Evolutionary conservation across 73 alveolate species (phyloP).

Genomic region (Breviolum minutum): DNA sequence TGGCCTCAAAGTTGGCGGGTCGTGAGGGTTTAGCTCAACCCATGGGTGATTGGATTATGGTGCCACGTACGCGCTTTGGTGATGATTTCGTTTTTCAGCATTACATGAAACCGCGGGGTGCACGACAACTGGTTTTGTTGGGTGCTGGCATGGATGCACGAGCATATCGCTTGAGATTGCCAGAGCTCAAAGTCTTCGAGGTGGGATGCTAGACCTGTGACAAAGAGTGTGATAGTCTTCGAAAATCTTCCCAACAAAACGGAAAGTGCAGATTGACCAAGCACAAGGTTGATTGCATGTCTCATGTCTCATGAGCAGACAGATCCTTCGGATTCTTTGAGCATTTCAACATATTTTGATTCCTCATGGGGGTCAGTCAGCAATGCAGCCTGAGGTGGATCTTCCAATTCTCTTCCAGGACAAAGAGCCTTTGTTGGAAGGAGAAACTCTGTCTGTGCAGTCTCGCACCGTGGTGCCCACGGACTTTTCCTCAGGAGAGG

Average conservation of each 20-base stretch:
- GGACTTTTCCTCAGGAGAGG: constrained; percentile 73
- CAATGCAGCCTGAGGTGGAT: constrained; percentile 18
- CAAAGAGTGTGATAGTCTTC: no score
- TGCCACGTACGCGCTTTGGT: constrained; percentile 62
- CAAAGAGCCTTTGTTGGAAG: constrained; percentile 67
- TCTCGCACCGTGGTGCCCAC: constrained; percentile 58
- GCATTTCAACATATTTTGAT: neutral
- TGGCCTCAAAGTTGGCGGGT: constrained; percentile 86
- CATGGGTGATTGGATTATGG: constrained; percentile 94
- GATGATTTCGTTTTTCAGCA: neutral
- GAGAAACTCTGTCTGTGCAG: constrained; percentile 30
- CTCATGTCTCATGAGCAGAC: no score
- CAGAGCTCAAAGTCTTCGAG: constrained; percentile 81
- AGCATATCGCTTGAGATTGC: constrained; percentile 65
- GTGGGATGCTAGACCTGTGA: neutral
- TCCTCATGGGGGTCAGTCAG: neutral
- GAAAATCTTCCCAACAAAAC: no score
- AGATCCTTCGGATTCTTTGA: no score
- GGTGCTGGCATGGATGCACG: constrained; percentile 94
- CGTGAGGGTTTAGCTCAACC: constrained; percentile 65
- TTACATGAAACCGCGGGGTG: neutral
- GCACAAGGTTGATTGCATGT: no score
- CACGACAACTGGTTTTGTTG: constrained; percentile 62
- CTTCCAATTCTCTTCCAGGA: constrained; percentile 83
- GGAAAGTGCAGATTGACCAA: no score